Conservation (phyloP, 345 rosid genomes). For the Boechera stricta region DNA sequence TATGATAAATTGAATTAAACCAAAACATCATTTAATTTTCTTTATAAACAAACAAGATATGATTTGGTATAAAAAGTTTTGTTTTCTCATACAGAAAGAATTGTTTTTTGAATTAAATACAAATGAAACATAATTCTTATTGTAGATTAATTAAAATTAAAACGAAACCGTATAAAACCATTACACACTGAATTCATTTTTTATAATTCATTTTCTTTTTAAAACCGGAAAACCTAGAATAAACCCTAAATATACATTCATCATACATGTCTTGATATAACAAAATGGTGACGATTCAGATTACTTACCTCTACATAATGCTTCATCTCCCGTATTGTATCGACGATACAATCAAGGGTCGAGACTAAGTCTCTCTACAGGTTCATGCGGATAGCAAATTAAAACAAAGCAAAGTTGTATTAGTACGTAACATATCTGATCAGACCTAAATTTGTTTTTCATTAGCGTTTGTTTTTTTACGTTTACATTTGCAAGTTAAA, state of each 20-base stretch:
- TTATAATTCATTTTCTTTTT: neutral
- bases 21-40: neutral
- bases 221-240: neutral
- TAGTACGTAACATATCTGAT: neutral
- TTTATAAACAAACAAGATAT: neutral
- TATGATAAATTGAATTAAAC: neutral
- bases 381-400: neutral
- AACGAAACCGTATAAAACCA: neutral
- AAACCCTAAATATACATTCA: neutral
- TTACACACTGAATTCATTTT: neutral
- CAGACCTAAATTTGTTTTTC: neutral
- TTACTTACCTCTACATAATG: conserved; percentile 34
- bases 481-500: no score
- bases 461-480: neutral
- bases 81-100: neutral
- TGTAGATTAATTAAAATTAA: no score
- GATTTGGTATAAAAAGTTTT: neutral
- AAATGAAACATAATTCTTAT: neutral
- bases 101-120: no score
- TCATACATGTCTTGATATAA: neutral
- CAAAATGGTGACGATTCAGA: neutral
- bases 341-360: conserved; percentile 20
- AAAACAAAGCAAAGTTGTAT: neutral
- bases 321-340: neutral
- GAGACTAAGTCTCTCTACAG: conserved; percentile 22